Base-by-base conservation (phyloP, 2,329 filamentous ascomycete species). In the Coniochaeta pulveracea region DNA sequence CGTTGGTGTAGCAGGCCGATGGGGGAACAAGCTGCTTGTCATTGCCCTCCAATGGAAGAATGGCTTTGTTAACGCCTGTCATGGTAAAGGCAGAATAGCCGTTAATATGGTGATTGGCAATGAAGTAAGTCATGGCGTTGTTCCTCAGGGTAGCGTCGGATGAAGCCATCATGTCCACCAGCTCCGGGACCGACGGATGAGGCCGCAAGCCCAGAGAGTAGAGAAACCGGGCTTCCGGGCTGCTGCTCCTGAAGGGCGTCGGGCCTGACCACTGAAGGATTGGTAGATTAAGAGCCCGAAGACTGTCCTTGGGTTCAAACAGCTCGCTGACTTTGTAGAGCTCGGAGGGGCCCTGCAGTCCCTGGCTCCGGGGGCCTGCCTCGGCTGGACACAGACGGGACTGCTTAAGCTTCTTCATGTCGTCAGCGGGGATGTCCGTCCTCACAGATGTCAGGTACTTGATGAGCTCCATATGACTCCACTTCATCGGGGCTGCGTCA, bases 381-480 rank as follows among this genome's bases (percentile, higher is more conserved):
- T 93, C 85, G 3, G 82, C 82, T 8, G 85, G 85, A 47, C 88
- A 89, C 26, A 96, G 85, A 9, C 75, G 76, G 0, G 85, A 85
- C 31, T 78, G 71, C 36, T 72, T 80, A 16, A 98, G 66, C 47
- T 80, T 83, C 42, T 74, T 76, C 35, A 95, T 70, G 51, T 98
- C 91, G 32, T 79, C 78, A 8, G 61, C 56, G 0, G 91, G 91
- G 38, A 98, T 95, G 45, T 98, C 91, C 34, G 83, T 74, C 39
- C 75, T 76, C 18, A 98, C 91, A 7, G 88, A 93, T 9, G 89
- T 76, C 26, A 98, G 71, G 47, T 98, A 98, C 46, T 86, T 89
- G 55, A 98, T 86, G 17, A 98, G 65, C 51, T 98, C 89, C 39
- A 94, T 77, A 51, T 96, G 89, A 37, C 85, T 95, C 84, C 85